Percentiles rank a stretch among this genome's conserved stretches.
These are phyloP conservation scores for Fragilaria crotonensis DNA, from an alignment of 108 stramenopile genomes.

Conservation along the genomic window DNA sequence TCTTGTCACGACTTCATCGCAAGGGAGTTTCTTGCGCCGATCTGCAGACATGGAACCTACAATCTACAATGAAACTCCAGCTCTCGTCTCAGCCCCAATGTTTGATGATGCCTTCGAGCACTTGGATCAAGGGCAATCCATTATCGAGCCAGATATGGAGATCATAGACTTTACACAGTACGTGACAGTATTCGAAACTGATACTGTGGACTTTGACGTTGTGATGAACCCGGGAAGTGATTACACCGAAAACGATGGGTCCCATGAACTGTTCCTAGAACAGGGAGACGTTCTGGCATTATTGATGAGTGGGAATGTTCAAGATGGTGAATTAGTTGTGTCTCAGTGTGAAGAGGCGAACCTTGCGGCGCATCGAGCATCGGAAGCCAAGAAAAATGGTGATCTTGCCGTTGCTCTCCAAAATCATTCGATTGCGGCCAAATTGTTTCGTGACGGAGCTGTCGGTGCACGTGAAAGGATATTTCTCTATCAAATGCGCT, in stretches of 20 bases:
- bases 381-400: slow-evolving; percentile 31
- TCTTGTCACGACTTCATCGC: slow-evolving; percentile 29
- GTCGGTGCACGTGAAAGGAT: slow-evolving; percentile 21
- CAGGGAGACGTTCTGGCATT: slow-evolving; percentile 26
- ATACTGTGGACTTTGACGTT: not conserved
- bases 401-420: slow-evolving; percentile 28
- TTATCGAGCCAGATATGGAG: not conserved
- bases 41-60: no score
- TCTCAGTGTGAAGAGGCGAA: slow-evolving; percentile 24
- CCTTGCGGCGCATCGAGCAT: slow-evolving; percentile 16
- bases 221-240: not conserved
- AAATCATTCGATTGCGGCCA: slow-evolving; percentile 33
- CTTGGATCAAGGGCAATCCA: not conserved
- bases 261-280: not conserved
- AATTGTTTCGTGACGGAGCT: slow-evolving; percentile 33
- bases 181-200: slow-evolving; percentile 36
- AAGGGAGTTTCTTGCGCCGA: slow-evolving; percentile 36
- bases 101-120: not conserved
- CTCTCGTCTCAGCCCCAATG: not conserved
- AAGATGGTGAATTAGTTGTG: slow-evolving; percentile 19
- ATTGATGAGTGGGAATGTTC: slow-evolving; percentile 20
- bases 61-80: not conserved
- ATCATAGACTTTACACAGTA: slow-evolving; percentile 34
- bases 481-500: slow-evolving; percentile 32
- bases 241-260: slow-evolving; percentile 2